Percentiles rank a stretch among this genome's conserved stretches.
These are phyloP conservation scores for Cyclotella kingstonii DNA, from an alignment of 108 stramenopile species.

Conservation along the genomic window DNA sequence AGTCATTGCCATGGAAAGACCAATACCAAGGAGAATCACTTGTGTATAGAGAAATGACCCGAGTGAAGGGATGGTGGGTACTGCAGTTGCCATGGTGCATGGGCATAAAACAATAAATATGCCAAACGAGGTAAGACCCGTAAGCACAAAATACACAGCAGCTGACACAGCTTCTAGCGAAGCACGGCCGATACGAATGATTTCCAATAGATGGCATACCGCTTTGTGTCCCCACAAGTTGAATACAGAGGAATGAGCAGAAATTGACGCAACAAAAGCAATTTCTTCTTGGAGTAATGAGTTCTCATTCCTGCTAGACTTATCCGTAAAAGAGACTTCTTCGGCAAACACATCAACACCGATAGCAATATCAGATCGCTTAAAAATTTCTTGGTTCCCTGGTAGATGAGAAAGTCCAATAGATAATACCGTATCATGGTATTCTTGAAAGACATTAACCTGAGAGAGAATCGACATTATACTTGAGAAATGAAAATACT, in stretches of 20 bases:
- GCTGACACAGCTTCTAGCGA: constrained; percentile 62
- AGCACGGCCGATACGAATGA: constrained; percentile 74
- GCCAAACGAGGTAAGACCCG: constrained; percentile 56
- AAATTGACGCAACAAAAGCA: constrained; percentile 69
- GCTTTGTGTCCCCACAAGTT: constrained; percentile 56
- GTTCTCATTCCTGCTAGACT: constrained; percentile 17
- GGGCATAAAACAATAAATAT: constrained; percentile 61
- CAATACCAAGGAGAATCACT: constrained; percentile 64
- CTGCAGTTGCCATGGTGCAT: constrained; percentile 54
- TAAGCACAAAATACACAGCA: constrained; percentile 55
- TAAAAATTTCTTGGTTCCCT: constrained; percentile 73
- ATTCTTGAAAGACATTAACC: constrained; percentile 83
- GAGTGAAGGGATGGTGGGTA: constrained; percentile 57
- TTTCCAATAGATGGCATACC: constrained; percentile 59
- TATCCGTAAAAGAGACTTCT: constrained; percentile 13
- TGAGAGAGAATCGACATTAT: neutral
- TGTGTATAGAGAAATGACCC: constrained; percentile 68
- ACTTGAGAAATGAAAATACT: neutral
- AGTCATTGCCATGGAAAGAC: constrained; percentile 61
- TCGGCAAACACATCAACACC: constrained; percentile 74
- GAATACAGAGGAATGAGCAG: constrained; percentile 71
- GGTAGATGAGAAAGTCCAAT: constrained; percentile 77
- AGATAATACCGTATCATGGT: constrained; percentile 78
- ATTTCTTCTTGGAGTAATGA: constrained; percentile 57
- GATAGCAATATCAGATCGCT: constrained; percentile 73